Evolutionary conservation across 345 rosid genomes (phyloP).

Genomic region (Cardiospermum halicacabum): DNA sequence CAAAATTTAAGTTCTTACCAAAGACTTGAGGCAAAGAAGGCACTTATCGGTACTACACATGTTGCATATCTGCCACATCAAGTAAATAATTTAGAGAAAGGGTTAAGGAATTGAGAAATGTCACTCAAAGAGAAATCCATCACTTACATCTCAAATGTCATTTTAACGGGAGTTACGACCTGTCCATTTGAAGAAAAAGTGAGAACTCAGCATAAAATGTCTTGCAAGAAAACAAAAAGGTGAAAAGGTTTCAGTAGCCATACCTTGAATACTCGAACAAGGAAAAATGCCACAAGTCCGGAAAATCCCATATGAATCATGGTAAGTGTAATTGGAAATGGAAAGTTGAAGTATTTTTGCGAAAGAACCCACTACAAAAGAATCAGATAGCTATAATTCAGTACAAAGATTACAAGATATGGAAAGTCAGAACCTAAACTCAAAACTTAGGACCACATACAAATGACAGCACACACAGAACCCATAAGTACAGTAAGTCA

Average conservation of each 20-base stretch:
- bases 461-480: neutral
- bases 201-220: constrained; percentile 9
- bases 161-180: constrained; percentile 94
- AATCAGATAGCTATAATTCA: constrained; percentile 9
- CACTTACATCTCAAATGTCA: constrained; percentile 92
- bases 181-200: constrained; percentile 29
- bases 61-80: constrained; percentile 67
- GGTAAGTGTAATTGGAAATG: constrained; percentile 83
- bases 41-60: constrained; percentile 90
- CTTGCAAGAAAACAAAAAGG: neutral
- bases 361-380: constrained; percentile 94
- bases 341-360: constrained; percentile 84
- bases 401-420: neutral
- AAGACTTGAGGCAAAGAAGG: constrained; percentile 96
- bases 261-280: constrained; percentile 95
- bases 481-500: neutral
- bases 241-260: constrained; percentile 1
- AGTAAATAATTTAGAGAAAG: constrained; percentile 17
- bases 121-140: neutral
- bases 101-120: neutral
- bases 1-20: constrained; percentile 55
- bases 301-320: constrained; percentile 97
- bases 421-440: neutral
- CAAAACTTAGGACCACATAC: neutral
- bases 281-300: constrained; percentile 67